Base-by-base conservation (phyloP, 2,329 filamentous ascomycete species). In the Monosporascus sp. region DNA sequence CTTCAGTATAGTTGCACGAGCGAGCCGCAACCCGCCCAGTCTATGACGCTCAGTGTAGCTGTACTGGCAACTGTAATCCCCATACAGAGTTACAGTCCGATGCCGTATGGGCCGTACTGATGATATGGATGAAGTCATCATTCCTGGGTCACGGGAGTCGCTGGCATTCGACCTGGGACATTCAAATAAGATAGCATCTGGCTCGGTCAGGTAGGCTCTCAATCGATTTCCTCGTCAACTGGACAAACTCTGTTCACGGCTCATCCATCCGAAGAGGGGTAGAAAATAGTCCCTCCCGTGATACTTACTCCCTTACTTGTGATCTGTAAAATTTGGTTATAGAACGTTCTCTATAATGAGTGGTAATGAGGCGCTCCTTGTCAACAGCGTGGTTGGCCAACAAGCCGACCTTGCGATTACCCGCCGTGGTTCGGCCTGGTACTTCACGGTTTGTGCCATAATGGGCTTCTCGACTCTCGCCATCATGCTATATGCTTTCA, bases 401-500 rank as follows among this genome's bases (percentile, higher is more conserved):
- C 78, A 76, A 2, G 76, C 77, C 17, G 74, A 85, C 62, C 78
- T 87, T 41, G 72, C 72, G 57, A 84, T 87, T 61, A 85, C 82
- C 11, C 71, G 67, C 18, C 79, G 69, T 62, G 85, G 82, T 15
- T 85, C 81, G 1, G 75, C 85, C 65, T 85, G 80, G 72, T 85
- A 86, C 63, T 88, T 79, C 69, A 72, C 84, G 7, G 78, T 86
- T 17, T 81, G 75, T 56, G 78, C 82, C 1, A 66, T 84, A 47
- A 87, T 87, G 82, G 76, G 72, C 2, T 55, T 77, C 3, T 67
- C 78, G 0, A 82, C 80, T 1, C 65, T 87, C 18, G 59, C 61
- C 49, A 81, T 86, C 63, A 68, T 84, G 31, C 79, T 67, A 3
- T 68, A 81, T 15, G 75, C 76, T 2, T 71, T 78, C 52, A 74